phyloP scores from a whole-genome alignment of 306 rosid genomes.

The Nissolia schottii region DNA sequence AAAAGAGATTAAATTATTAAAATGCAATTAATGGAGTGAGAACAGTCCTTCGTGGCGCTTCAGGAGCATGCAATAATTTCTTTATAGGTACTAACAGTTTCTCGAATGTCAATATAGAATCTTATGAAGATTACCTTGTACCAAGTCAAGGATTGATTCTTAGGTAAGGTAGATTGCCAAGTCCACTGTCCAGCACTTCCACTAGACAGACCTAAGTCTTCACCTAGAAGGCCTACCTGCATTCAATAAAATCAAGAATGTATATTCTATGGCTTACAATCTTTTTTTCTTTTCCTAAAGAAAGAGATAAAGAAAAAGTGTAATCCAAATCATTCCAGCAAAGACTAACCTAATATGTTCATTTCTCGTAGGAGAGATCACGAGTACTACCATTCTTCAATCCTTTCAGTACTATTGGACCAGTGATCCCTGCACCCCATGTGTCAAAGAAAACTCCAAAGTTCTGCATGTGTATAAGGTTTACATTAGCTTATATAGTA shows the following conservation, averaged over 20 bases:
- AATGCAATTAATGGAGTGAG: too few relatives aligned
- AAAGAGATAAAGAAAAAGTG: background rate
- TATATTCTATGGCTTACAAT: background rate
- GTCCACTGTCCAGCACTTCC: conserved; percentile 70
- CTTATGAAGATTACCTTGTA: conserved; percentile 61
- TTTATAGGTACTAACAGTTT: too few relatives aligned
- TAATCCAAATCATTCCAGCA: background rate
- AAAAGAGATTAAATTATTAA: too few relatives aligned
- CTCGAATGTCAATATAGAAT: conserved; percentile 9
- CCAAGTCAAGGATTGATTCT: conserved; percentile 82
- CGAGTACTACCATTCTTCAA: conserved; percentile 46
- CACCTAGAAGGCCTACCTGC: conserved; percentile 90
- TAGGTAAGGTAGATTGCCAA: conserved; percentile 59
- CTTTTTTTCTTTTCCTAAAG: too few relatives aligned
- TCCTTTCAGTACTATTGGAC: conserved; percentile 72
- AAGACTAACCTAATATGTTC: conserved; percentile 83
- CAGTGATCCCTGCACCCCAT: conserved; percentile 83
- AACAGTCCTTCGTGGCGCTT: too few relatives aligned
- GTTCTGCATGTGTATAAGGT: conserved; percentile 45
- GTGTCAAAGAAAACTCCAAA: conserved; percentile 77
- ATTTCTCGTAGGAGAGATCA: conserved; percentile 72
- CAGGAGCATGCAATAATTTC: too few relatives aligned
- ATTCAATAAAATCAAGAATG: background rate
- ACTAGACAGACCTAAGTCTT: conserved; percentile 53
- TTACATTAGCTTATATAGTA: conserved; percentile 11